phyloP scores from a whole-genome alignment of 23 red algal species.

The Pyropia haitanensis region DNA sequence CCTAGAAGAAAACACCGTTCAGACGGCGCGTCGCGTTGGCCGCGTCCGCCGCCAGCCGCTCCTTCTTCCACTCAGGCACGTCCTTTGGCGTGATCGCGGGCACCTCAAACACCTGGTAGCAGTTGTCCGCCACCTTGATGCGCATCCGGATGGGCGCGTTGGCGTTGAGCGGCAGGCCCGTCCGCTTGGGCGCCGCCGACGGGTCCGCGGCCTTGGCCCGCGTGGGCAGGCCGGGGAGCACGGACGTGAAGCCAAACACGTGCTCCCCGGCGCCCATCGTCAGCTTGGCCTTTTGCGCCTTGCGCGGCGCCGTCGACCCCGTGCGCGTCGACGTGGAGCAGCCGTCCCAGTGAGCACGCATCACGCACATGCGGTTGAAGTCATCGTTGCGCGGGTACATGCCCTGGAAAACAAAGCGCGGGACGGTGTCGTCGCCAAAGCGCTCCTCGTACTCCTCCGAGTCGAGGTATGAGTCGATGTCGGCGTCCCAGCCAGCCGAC shows the following conservation, averaged over 20 bases:
- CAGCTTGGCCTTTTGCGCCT: constrained; percentile 16
- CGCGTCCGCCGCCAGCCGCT: not conserved
- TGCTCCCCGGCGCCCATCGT: constrained; percentile 27
- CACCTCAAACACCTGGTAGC: constrained; percentile 41
- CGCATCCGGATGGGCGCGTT: constrained; percentile 15
- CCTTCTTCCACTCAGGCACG: constrained; percentile 42
- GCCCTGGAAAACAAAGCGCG: constrained; percentile 27
- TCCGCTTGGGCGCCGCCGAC: not conserved
- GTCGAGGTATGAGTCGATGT: constrained; percentile 27
- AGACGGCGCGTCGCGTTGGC: constrained; percentile 2
- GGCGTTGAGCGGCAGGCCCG: constrained; percentile 18
- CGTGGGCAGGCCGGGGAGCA: constrained; percentile 16
- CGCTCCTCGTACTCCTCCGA: constrained; percentile 13
- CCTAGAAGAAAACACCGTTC: constrained; percentile 38
- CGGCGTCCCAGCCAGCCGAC: constrained; percentile 24
- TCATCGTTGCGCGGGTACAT: constrained; percentile 14
- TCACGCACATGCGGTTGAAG: constrained; percentile 23
- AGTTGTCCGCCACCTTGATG: constrained; percentile 33
- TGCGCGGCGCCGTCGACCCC: constrained; percentile 23
- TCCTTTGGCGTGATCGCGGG: not conserved
- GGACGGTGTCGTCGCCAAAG: constrained; percentile 15
- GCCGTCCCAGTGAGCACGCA: constrained; percentile 25
- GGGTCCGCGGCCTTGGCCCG: constrained; percentile 1
- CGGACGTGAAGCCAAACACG: constrained; percentile 23
- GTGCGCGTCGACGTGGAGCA: constrained; percentile 27